Conservation (phyloP, 1,139 yeast species). For the Yamadazyma sp. region DNA sequence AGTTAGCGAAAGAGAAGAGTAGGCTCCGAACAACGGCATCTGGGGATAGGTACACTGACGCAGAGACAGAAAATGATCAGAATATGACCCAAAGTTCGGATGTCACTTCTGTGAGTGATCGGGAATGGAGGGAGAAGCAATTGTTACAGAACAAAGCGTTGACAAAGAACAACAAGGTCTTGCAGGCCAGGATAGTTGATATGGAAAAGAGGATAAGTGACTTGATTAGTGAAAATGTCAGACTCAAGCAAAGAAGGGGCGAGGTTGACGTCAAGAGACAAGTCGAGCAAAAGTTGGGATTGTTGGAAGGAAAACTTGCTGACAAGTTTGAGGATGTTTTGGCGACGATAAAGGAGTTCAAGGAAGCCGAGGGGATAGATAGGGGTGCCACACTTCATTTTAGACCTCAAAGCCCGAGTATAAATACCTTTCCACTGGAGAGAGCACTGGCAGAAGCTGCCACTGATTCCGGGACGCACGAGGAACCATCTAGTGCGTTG, state of each 20-base stretch:
- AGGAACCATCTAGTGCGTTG: too few relatives aligned
- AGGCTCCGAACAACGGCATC: not conserved
- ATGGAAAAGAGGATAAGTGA: slow-evolving; percentile 50
- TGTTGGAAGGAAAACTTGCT: slow-evolving; percentile 11
- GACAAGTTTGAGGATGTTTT: slow-evolving; percentile 13
- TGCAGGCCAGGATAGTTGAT: slow-evolving; percentile 49
- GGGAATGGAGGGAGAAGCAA: slow-evolving; percentile 8
- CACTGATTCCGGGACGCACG: too few relatives aligned
- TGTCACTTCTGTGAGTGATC: not conserved
- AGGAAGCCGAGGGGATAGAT: slow-evolving; percentile 2
- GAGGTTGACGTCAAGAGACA: slow-evolving; percentile 5
- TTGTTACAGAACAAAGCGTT: slow-evolving; percentile 52
- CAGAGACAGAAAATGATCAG: not conserved
- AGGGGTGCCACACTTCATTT: too few relatives aligned
- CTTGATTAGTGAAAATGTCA: slow-evolving; percentile 47
- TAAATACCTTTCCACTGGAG: too few relatives aligned
- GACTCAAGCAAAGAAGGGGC: slow-evolving; percentile 22
- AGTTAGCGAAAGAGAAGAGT: slow-evolving; percentile 12
- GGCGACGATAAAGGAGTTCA: slow-evolving; percentile 10
- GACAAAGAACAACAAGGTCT: slow-evolving; percentile 54
- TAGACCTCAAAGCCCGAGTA: too few relatives aligned
- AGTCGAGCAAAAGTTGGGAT: slow-evolving; percentile 11
- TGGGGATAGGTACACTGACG: not conserved
- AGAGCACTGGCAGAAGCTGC: not conserved
- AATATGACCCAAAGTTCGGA: not conserved